Base-by-base conservation (phyloP, 108 stramenopile species). In the Fragilaria crotonensis region DNA sequence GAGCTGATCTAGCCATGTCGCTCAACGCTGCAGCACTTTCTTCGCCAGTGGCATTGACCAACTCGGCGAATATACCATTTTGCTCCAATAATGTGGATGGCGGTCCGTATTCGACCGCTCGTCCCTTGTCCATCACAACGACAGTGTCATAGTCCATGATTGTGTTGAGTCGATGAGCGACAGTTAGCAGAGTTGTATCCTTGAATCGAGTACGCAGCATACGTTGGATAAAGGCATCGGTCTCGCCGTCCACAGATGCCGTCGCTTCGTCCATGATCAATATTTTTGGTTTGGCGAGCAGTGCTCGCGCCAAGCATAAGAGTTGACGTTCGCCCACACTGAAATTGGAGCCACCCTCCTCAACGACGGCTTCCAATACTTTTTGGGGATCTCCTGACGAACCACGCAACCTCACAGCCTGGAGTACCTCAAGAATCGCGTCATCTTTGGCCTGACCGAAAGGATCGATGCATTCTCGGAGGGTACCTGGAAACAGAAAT, bases 71-170 rank as follows among this genome's bases (percentile, higher is more conserved):
- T 7, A 91, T 36, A 22, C 91, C 86, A 26, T 80, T 55, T 26
- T 66, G 31, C 31, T 58, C 49, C 31, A 99, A 67, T 27, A 99
- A 70, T 46, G 84, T 75, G 27, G 57, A 55, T 2, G 98, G 98
- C 9, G 87, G 49, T 4, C 80, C 97, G 30, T 76, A 82, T 59
- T 98, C 95, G 18, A 78, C 90, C 2, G 91, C 92, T 19, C 53
- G 57, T 3, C 97, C 97, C 30, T 83, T 66, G 20, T 79, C 82
- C 88, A 98, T 84, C 1, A 96, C 95, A 29, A 98, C 54, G 22
- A 92, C 71, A 19, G 75, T 68, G 56, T 97, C 95, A 58, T 91
- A 96, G 67, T 98, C 97, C 85, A 98, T 90, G 51, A 98, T 94
- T 4, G 97, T 98, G 45, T 91, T 76, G 5, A 91, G 64, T 17